These are phyloP conservation scores for Canna indica DNA, from an alignment of 176 grass and related monocot genomes.

Conservation along the genomic window DNA sequence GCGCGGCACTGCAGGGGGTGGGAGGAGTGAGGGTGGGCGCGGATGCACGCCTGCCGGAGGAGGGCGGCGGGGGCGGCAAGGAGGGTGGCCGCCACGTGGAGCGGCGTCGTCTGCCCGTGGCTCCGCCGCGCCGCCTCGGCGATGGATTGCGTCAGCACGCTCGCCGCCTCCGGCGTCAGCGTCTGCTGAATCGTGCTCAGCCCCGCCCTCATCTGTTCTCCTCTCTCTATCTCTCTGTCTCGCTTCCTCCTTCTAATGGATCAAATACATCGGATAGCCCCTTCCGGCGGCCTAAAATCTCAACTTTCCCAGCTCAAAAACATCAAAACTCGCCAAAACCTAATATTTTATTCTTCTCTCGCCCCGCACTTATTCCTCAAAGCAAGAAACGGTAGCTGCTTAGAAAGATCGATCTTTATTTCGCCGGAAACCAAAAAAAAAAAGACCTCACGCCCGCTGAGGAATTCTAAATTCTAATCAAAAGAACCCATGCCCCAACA, in stretches of 20 bases:
- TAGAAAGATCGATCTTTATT: background rate
- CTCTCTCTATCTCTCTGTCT: background rate
- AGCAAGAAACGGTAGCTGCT: background rate
- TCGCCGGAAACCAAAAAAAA: background rate
- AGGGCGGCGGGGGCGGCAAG: slow-evolving; percentile 16
- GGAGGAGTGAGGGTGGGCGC: slow-evolving; percentile 20
- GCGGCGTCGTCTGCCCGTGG: slow-evolving; percentile 28
- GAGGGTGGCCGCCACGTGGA: slow-evolving; percentile 23
- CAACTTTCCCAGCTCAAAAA: background rate
- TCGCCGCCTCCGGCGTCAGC: slow-evolving; percentile 27
- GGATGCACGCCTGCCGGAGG: slow-evolving; percentile 25
- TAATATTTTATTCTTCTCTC: no score
- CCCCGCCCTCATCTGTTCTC: slow-evolving; percentile 22
- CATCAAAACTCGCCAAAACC: background rate
- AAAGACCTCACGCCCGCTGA: no score
- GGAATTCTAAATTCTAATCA: slow-evolving; percentile 5
- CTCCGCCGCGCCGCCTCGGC: slow-evolving; percentile 18
- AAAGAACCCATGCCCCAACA: background rate
- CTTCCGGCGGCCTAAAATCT: background rate
- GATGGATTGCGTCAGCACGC: slow-evolving; percentile 17
- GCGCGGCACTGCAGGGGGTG: slow-evolving; percentile 29
- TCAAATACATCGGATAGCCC: background rate
- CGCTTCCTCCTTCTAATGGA: background rate
- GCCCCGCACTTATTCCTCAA: background rate
- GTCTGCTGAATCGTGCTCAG: slow-evolving; percentile 34